These are phyloP conservation scores for Moesziomyces sp. DNA, from an alignment of 1,284 basidiomycete genomes.

Conservation along the genomic window DNA sequence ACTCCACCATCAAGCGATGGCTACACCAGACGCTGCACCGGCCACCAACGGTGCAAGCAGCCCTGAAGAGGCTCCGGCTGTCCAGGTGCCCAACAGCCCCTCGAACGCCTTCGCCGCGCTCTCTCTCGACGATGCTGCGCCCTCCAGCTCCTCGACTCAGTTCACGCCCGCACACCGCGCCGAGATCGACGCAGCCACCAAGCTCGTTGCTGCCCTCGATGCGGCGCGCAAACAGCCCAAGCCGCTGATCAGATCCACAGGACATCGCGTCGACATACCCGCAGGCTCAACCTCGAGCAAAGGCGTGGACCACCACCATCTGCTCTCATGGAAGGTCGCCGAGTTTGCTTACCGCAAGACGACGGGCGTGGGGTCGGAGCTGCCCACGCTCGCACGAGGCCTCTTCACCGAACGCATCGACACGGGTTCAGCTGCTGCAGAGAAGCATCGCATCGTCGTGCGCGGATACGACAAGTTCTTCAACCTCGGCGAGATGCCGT, in stretches of 20 bases:
- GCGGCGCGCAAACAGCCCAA: constrained; percentile 27
- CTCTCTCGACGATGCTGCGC: constrained; percentile 17
- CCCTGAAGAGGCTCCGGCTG: background rate
- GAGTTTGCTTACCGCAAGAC: constrained; percentile 67
- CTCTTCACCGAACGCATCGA: constrained; percentile 58
- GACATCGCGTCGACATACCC: constrained; percentile 16
- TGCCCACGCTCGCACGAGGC: constrained; percentile 64
- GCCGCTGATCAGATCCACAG: constrained; percentile 49
- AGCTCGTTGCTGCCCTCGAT: constrained; percentile 42
- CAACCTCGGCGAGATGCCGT: constrained; percentile 93
- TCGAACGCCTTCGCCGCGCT: constrained; percentile 34
- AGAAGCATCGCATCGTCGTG: constrained; percentile 79
- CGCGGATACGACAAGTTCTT: constrained; percentile 99
- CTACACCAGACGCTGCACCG: background rate
- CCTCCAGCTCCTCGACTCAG: constrained; percentile 7
- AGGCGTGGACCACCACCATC: constrained; percentile 21
- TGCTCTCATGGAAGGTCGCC: constrained; percentile 62
- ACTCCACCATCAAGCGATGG: background rate
- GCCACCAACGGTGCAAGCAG: background rate
- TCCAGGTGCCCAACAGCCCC: constrained; percentile 39
- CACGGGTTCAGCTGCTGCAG: constrained; percentile 22
- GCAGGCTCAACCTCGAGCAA: background rate
- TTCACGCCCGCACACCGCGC: constrained; percentile 13
- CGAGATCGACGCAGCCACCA: constrained; percentile 25
- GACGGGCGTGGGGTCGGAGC: constrained; percentile 44